Conservation (phyloP, 495 filamentous ascomycete genomes). For the Neurospora terricola region DNA sequence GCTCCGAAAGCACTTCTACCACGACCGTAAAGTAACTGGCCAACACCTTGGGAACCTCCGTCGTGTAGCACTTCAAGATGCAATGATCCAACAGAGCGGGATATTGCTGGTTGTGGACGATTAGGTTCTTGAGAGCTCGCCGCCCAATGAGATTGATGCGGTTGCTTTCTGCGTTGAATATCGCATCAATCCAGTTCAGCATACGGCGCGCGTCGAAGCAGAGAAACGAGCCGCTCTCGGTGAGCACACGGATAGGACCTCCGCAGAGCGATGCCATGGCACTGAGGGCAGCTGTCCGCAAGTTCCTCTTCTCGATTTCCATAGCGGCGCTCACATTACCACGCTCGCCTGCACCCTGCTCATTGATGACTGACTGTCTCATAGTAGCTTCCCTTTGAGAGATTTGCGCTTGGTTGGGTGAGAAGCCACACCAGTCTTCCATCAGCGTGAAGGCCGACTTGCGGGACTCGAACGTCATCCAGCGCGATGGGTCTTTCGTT, state of each 20-base stretch:
- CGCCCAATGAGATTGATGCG: slow-evolving; percentile 86
- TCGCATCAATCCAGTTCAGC: slow-evolving; percentile 87
- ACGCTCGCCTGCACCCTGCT: slow-evolving; percentile 52
- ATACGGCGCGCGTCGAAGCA: slow-evolving; percentile 89
- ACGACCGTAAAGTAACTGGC: slow-evolving; percentile 96
- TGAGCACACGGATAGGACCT: slow-evolving; percentile 80
- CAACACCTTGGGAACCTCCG: slow-evolving; percentile 67
- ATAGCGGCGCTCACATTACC: slow-evolving; percentile 74
- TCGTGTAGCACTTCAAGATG: slow-evolving; percentile 77
- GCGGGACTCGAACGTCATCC: slow-evolving; percentile 92
- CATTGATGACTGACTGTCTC: slow-evolving; percentile 65
- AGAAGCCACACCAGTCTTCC: slow-evolving; percentile 99
- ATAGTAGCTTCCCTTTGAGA: slow-evolving; percentile 78
- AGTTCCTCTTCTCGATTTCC: slow-evolving; percentile 91
- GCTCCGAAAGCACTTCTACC: slow-evolving; percentile 71
- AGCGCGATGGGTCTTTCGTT: slow-evolving; percentile 72
- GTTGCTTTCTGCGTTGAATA: slow-evolving; percentile 83
- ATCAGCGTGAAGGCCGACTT: slow-evolving; percentile 92
- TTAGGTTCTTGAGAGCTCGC: slow-evolving; percentile 80
- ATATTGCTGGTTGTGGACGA: slow-evolving; percentile 80
- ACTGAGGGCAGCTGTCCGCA: slow-evolving; percentile 82
- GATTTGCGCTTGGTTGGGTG: slow-evolving; percentile 78
- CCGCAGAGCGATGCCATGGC: slow-evolving; percentile 93
- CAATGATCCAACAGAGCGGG: slow-evolving; percentile 76
- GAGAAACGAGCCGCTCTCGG: slow-evolving; percentile 69